phyloP scores from a whole-genome alignment of 2,329 filamentous ascomycete genomes.

The Thelonectria olida region DNA sequence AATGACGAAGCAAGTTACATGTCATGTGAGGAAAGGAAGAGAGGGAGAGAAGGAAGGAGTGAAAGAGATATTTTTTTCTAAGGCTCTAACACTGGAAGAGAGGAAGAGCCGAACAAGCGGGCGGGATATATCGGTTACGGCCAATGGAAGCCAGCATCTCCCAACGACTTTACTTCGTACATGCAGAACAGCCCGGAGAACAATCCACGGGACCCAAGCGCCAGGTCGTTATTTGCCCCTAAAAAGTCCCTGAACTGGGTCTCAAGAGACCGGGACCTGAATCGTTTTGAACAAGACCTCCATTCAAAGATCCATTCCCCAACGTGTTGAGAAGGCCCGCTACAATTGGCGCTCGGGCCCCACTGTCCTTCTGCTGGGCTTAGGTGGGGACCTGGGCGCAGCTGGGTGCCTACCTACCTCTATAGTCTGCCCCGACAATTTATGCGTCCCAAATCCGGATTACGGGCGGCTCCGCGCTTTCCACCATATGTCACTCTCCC shows the following conservation, averaged over 20 bases:
- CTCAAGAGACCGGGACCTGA: no score
- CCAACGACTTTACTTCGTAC: not conserved
- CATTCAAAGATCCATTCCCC: conserved; percentile 27
- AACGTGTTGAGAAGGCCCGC: conserved; percentile 39
- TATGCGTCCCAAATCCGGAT: not conserved
- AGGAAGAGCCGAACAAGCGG: conserved; percentile 6
- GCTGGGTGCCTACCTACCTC: no score
- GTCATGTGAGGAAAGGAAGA: not conserved
- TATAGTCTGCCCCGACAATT: no score
- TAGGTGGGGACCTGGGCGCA: not conserved
- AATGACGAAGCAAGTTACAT: no score
- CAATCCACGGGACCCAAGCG: not conserved
- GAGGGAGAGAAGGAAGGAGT: not conserved
- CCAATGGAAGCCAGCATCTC: not conserved
- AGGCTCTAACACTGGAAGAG: not conserved
- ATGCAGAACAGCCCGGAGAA: no score
- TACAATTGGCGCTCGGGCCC: conserved; percentile 37
- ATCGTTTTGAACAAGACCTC: conserved; percentile 17
- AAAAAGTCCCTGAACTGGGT: conserved; percentile 7
- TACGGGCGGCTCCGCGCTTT: not conserved
- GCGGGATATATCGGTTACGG: conserved; percentile 41
- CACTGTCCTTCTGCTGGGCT: conserved; percentile 1
- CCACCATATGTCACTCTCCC: conserved; percentile 3
- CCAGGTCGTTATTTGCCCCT: no score
- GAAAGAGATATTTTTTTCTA: not conserved